Evolutionary conservation across 768 basidiomycete species (phyloP).

Genomic region (Amanita rimosa): DNA sequence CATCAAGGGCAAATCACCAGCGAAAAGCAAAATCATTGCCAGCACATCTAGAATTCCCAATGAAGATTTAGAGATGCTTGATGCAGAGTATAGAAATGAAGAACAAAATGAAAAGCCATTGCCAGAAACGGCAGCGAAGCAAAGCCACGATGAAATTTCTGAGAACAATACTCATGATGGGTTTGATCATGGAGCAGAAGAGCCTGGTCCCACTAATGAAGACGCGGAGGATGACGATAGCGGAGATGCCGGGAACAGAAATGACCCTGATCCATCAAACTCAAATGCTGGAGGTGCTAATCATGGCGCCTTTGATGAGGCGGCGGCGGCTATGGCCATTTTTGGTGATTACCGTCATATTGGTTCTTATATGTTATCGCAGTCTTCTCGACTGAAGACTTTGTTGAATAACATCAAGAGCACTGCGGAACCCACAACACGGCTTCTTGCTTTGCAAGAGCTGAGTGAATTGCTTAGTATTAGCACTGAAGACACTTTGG

Average conservation of each 20-base stretch:
- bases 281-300: slow-evolving; percentile 30
- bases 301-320: slow-evolving; percentile 52
- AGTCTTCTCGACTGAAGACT: slow-evolving; percentile 79
- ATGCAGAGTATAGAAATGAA: slow-evolving; percentile 31
- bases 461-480: slow-evolving; percentile 91
- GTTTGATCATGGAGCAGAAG: slow-evolving; percentile 33
- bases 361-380: slow-evolving; percentile 87
- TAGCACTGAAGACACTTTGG: slow-evolving; percentile 94
- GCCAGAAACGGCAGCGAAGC: slow-evolving; percentile 22
- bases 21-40: slow-evolving; percentile 48
- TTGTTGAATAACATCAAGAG: slow-evolving; percentile 84
- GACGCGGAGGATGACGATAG: slow-evolving; percentile 35
- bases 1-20: slow-evolving; percentile 47
- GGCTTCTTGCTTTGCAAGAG: slow-evolving; percentile 86
- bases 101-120: slow-evolving; percentile 3
- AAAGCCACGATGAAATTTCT: background rate
- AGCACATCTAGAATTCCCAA: slow-evolving; percentile 56
- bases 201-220: slow-evolving; percentile 20
- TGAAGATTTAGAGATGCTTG: slow-evolving; percentile 72
- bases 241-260: slow-evolving; percentile 32
- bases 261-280: slow-evolving; percentile 23
- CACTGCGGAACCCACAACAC: slow-evolving; percentile 74
- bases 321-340: slow-evolving; percentile 64
- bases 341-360: slow-evolving; percentile 82
- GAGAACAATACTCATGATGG: slow-evolving; percentile 31